Percentiles rank a stretch among this genome's conserved stretches.
Conservation (phyloP, 2,329 filamentous ascomycete genomes). For the Trichoderma guizhouense region DNA sequence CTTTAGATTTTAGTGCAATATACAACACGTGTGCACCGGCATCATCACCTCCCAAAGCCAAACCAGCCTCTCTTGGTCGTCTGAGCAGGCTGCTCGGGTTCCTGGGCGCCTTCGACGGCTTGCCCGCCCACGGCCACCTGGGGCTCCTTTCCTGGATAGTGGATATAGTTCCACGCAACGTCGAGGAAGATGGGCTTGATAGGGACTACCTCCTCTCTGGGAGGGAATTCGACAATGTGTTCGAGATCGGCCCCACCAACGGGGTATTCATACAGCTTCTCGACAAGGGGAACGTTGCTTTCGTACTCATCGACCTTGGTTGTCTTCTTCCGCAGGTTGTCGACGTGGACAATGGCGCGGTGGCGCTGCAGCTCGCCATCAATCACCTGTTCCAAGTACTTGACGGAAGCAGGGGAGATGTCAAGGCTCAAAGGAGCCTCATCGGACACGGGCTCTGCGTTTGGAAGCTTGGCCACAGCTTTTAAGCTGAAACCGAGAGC, state of each 20-base stretch:
- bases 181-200: conserved; percentile 96
- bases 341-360: conserved; percentile 81
- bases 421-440: conserved; percentile 60
- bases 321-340: conserved; percentile 56
- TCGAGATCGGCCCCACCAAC: conserved; percentile 66
- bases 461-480: conserved; percentile 48
- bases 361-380: conserved; percentile 72
- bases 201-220: conserved; percentile 75
- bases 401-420: conserved; percentile 57
- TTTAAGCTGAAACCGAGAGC: conserved; percentile 62
- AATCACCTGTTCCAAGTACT: conserved; percentile 60
- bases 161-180: conserved; percentile 95
- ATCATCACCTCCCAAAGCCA: conserved; percentile 58
- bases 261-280: conserved; percentile 74
- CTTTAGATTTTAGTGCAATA: background rate
- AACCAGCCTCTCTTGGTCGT: conserved; percentile 72
- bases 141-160: conserved; percentile 68
- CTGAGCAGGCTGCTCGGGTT: conserved; percentile 38
- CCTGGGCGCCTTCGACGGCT: conserved; percentile 30
- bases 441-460: conserved; percentile 27
- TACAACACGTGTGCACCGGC: background rate
- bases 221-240: conserved; percentile 84
- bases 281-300: conserved; percentile 58
- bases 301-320: conserved; percentile 36
- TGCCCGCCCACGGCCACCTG: conserved; percentile 27